Percentiles rank a stretch among this genome's conserved stretches.
Conservation (phyloP, 2,329 filamentous ascomycete species). For the Teratosphaeria viscida region DNA sequence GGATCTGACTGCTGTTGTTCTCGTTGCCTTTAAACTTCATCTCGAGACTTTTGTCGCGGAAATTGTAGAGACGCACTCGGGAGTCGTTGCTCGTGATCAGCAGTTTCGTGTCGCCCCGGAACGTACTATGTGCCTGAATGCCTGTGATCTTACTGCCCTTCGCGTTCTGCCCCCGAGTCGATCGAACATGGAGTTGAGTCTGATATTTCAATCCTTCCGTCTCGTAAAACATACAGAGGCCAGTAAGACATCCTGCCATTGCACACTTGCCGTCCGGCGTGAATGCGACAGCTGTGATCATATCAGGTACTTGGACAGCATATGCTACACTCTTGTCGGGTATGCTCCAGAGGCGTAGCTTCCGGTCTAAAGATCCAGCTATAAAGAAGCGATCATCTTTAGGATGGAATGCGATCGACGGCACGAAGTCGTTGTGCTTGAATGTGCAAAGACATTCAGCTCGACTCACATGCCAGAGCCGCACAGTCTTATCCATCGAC, state of each 20-base stretch:
- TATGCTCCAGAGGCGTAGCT: slow-evolving; percentile 88
- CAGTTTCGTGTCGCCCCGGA: slow-evolving; percentile 64
- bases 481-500: slow-evolving; percentile 96
- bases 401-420: slow-evolving; percentile 88
- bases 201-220: slow-evolving; percentile 79
- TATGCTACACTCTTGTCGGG: slow-evolving; percentile 90
- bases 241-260: slow-evolving; percentile 79
- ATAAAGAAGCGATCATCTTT: slow-evolving; percentile 94
- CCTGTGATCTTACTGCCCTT: slow-evolving; percentile 97
- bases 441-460: slow-evolving; percentile 85
- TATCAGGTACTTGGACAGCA: slow-evolving; percentile 64
- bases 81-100: slow-evolving; percentile 94
- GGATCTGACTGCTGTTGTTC: slow-evolving; percentile 82
- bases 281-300: slow-evolving; percentile 90
- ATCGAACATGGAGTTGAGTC: slow-evolving; percentile 85
- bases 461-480: slow-evolving; percentile 82
- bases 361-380: slow-evolving; percentile 81
- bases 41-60: slow-evolving; percentile 74
- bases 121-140: slow-evolving; percentile 60
- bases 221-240: slow-evolving; percentile 81
- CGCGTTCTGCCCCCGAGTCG: slow-evolving; percentile 80
- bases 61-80: slow-evolving; percentile 76
- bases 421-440: slow-evolving; percentile 89
- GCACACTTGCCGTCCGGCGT: slow-evolving; percentile 82
- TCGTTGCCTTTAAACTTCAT: slow-evolving; percentile 87